These are phyloP conservation scores for Bocquillonia castaneifolia DNA, from an alignment of 441 rosid species.

Conservation along the genomic window DNA sequence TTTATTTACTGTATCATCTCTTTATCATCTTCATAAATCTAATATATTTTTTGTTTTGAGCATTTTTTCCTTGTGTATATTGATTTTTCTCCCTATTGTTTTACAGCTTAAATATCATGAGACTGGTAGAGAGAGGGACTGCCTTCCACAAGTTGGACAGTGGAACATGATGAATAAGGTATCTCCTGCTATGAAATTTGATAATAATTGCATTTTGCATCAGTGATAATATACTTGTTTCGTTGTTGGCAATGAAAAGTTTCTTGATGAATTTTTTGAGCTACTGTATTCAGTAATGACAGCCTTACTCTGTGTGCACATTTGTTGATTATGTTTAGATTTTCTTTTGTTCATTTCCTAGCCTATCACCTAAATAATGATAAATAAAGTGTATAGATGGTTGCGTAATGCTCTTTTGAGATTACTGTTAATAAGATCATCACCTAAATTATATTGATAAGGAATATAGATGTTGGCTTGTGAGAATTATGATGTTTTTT, in stretches of 20 bases:
- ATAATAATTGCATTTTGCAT: background rate
- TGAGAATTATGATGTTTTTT: background rate
- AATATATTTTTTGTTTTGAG: background rate
- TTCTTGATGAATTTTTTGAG: background rate
- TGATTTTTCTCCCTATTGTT: background rate
- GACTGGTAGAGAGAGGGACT: conserved; percentile 76
- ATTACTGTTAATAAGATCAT: background rate
- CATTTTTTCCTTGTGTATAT: background rate
- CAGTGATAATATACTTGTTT: background rate
- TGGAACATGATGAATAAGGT: conserved; percentile 99
- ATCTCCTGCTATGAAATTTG: conserved; percentile 3
- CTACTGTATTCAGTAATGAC: too few species aligned
- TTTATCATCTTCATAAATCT: background rate
- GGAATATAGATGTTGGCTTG: background rate
- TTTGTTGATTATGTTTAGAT: too few species aligned
- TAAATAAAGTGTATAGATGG: background rate
- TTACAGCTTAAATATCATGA: conserved; percentile 88
- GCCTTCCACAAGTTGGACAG: conserved; percentile 82
- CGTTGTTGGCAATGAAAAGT: background rate
- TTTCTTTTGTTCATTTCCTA: too few species aligned
- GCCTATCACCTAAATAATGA: too few species aligned
- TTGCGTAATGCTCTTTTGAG: background rate
- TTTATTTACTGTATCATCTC: background rate
- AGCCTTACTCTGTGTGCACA: too few species aligned
- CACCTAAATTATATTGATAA: background rate